Base-by-base conservation (phyloP, 2,329 filamentous ascomycete genomes). In the Coniochaeta ligniaria region DNA sequence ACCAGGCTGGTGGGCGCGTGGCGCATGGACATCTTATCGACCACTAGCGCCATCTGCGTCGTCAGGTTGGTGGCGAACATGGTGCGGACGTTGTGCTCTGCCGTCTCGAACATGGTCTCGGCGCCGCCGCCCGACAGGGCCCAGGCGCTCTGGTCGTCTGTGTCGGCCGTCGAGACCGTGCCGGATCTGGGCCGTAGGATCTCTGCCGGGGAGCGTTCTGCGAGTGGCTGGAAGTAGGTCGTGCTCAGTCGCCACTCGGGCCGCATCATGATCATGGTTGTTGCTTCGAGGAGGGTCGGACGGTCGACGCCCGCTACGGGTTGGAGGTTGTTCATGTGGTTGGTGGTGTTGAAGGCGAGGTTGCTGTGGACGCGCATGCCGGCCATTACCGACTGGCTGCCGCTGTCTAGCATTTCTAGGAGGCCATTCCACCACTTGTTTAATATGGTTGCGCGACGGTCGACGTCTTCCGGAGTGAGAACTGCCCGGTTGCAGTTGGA, bases 381-480 rank as follows among this genome's bases (percentile, higher is more conserved):
- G 6, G 64, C 64, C 60, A 84, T 83, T 35, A 89, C 64, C 28
- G 66, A 61, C 31, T 63, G 63, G 47, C 24, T 31, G 7, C 66
- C 61, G 28, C 60, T 89, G 65, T 92, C 87, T 26, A 96, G 82
- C 78, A 96, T 86, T 62, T 95, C 92, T 60, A 96, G 76, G 43
- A 96, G 78, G 1, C 85, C 87, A 50, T 82, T 88, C 93, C 93
- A 97, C 93, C 93, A 97, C 70, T 91, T 93, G 71, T 95, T 91
- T 61, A 96, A 76, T 56, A 96, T 91, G 52, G 86, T 86, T 2
- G 89, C 84, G 62, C 93, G 83, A 38, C 89, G 84, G 68, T 97
- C 92, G 52, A 96, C 75, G 70, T 96, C 91, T 75, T 96, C 91
- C 1, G 91, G 81, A n/a, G 83, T 78, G 54, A 96, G 78, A 17